A percentile compares a stretch with the other conserved stretches of the same genome.
These are phyloP conservation scores for Claviceps pazoutovae DNA, from an alignment of 2,329 filamentous ascomycete genomes.

Conservation along the genomic window DNA sequence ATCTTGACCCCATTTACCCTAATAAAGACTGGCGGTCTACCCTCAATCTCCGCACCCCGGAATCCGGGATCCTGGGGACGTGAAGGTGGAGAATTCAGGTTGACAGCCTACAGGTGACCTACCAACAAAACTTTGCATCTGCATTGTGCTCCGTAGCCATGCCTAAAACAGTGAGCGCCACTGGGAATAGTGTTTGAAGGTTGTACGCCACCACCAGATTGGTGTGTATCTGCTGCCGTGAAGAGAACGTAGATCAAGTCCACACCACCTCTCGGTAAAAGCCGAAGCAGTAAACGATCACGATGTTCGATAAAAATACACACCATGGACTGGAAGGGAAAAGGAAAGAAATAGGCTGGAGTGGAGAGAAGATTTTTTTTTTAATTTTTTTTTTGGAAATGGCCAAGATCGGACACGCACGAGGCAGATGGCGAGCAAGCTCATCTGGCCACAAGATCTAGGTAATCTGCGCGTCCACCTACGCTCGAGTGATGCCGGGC, in stretches of 20 bases:
- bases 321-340: no score
- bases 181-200: not conserved
- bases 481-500: not conserved
- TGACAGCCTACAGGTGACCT: not conserved
- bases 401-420: not conserved
- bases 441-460: not conserved
- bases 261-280: no score
- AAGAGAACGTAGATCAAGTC: no score
- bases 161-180: not conserved
- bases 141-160: not conserved
- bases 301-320: no score
- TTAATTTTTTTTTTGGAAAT: no score
- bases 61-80: not conserved
- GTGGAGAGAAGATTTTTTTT: not conserved
- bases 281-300: no score
- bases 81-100: not conserved
- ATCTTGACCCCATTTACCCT: not conserved
- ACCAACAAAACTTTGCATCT: no score
- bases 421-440: not conserved
- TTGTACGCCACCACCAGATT: not conserved
- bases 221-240: no score
- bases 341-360: no score
- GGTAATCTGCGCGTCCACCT: not conserved
- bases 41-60: constrained; percentile 5
- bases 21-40: not conserved